Evolutionary conservation across 768 basidiomycete genomes (phyloP).

Genomic region (Thelephora ganbajun): DNA sequence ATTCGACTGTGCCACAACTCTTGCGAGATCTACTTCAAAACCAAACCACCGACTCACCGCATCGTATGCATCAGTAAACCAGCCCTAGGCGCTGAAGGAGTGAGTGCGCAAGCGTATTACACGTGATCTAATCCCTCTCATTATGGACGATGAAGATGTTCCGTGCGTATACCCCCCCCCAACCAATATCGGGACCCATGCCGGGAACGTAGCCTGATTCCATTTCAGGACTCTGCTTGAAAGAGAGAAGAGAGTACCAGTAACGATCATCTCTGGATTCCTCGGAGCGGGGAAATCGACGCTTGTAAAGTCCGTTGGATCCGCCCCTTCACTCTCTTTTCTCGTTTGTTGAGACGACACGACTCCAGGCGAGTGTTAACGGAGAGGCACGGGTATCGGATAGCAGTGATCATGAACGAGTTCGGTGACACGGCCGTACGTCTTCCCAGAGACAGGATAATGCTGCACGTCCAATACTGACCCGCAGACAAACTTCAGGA

Average conservation of each 20-base stretch:
- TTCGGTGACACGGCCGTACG: conserved; percentile 90
- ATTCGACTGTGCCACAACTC: no score
- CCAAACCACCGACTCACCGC: no score
- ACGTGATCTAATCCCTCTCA: not conserved
- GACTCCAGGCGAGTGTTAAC: conserved; percentile 66
- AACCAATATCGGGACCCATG: conserved; percentile 3
- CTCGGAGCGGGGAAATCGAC: conserved; percentile 94
- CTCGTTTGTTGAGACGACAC: not conserved
- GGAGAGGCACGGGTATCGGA: conserved; percentile 86
- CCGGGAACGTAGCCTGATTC: not conserved
- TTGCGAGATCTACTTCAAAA: no score
- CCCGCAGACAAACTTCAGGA: conserved; percentile 34
- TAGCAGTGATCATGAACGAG: conserved; percentile 98
- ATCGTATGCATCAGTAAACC: not conserved
- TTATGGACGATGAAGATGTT: conserved; percentile 43
- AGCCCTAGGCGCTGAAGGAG: not conserved
- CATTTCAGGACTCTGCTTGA: conserved; percentile 19
- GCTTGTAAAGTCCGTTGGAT: conserved; percentile 51
- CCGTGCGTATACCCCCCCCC: conserved; percentile 35
- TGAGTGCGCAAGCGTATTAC: not conserved
- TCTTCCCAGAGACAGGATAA: conserved; percentile 2
- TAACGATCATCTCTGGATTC: conserved; percentile 92
- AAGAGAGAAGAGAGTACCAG: conserved; percentile 40
- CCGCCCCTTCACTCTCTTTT: not conserved
- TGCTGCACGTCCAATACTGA: not conserved